Base-by-base conservation (phyloP, 441 rosid species). In the Dalechampia spathulata region DNA sequence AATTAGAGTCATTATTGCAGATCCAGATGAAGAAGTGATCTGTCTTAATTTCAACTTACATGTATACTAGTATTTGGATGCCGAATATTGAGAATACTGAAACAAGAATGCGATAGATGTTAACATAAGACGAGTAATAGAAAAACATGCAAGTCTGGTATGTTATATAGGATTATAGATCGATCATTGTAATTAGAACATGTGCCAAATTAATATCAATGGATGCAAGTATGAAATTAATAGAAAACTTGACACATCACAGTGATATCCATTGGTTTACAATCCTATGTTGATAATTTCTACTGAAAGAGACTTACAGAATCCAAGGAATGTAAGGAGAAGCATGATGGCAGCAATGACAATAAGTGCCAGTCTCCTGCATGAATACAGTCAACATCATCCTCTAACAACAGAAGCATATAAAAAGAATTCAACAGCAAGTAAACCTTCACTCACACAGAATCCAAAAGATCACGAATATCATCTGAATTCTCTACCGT, bases 331-430 rank as follows among this genome's bases (percentile, higher is more conserved):
- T 27, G 85, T 87, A 72, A 92, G 72, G 43, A 75, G 67, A 42
- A 92, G 97, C 96, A 92, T 84, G 37, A 86, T 75, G 41, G 96
- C 97, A 44, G 98, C 87, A 40, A 92, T 58, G 49, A 88, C 61
- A 57, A 92, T 71, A 52, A 92, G 96, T 26, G 78, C 59, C 54
- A 80, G 68, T 70, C 96, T 76, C 83, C 96, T 92, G 87, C 70
- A 69, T 44, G 21, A 15, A 42, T 41, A 46, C 46, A 53, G 60
- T 47, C 44, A 44, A 23, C 40, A 41, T 21, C 2, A 51, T 25
- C n/a, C n/a, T n/a, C n/a, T n/a, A n/a, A n/a, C n/a, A n/a, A n/a
- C 22, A 28, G 40, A 36, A n/a, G 11, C 5, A 20, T 11, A 23
- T n/a, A 25, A 23, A 25, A 55, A 26, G 36, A 48, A n/a, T 7